Base-by-base conservation (phyloP, 1,284 basidiomycete species). In the Ganoderma meredithae region DNA sequence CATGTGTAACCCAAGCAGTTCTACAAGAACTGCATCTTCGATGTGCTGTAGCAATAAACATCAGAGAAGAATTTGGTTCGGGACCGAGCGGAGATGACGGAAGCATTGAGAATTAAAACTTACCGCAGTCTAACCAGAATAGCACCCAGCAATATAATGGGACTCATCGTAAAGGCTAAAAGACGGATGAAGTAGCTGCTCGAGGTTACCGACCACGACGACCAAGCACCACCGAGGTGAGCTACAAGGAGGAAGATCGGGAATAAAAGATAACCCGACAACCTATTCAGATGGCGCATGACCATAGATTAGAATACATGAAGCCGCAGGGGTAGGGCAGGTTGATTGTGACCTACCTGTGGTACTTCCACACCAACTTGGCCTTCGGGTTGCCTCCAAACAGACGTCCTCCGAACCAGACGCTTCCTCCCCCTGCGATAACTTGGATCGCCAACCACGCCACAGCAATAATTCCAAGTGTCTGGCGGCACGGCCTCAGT, bases 321-420 rank as follows among this genome's bases (percentile, higher is more conserved):
- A 52, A 10, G 47, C 47, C 47, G 47, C 22, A 12, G 12, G 22
- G 47, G 25, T 8, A 33, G 52, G 6, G 52, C 56, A 27, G 36
- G 12, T 12, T 27, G 25, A 5, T 5, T n/a, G 22, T 58, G 33
- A 74, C 79, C 61, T 70, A 89, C 90, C 91, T 82, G 73, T 93
- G 91, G 70, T 92, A 93, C 75, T 92, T 93, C 90, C 91, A 93
- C n/a, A 92, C 63, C 0, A 79, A 75, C 75, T 91, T 93, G 31
- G 91, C 90, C 77, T 85, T 88, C 63, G 82, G 78, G 22, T 87
- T 88, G 2, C 91, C 90, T 19, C 91, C 90, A 74, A 92, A 90
- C 0, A 83, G 80, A 12, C 80, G 82, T 15, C 91, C 91, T 17
- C 80, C 82, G 69, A 85, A 88, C 91, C 91, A 93, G 15, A 93